phyloP scores from a whole-genome alignment of 2,329 filamentous ascomycete genomes.

The Aspergillus hiratsukae region DNA sequence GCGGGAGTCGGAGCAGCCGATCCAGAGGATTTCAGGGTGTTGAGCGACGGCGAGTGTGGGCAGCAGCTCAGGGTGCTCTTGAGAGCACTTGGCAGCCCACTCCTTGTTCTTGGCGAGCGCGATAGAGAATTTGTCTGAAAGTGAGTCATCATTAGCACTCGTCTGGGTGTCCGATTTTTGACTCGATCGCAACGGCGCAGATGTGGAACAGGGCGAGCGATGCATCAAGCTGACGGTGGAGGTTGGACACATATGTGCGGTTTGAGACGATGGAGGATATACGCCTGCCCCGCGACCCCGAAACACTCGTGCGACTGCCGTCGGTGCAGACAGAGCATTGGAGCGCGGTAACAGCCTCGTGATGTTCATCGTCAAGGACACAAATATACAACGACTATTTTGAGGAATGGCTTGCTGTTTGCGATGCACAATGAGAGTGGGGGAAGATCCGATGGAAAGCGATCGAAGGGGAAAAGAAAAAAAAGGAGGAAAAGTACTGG shows the following conservation, averaged over 20 bases:
- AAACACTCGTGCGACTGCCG: slow-evolving; percentile 4
- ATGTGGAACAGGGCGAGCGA: neutral
- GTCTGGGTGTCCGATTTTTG: neutral
- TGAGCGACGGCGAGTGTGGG: slow-evolving; percentile 63
- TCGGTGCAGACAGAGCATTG: slow-evolving; percentile 11
- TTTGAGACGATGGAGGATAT: neutral
- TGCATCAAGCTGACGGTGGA: neutral
- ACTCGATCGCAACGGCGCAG: neutral
- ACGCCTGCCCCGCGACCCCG: slow-evolving; percentile 3
- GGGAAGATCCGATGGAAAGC: neutral
- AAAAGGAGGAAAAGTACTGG: neutral
- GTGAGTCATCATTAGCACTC: neutral
- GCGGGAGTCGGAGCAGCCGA: slow-evolving; percentile 82
- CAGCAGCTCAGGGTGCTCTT: slow-evolving; percentile 68
- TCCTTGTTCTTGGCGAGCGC: slow-evolving; percentile 57
- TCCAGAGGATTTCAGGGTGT: slow-evolving; percentile 63
- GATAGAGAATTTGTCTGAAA: neutral
- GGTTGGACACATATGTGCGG: neutral
- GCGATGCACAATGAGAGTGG: neutral
- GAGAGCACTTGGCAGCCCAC: slow-evolving; percentile 63
- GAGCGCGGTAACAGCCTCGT: slow-evolving; percentile 19
- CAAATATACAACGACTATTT: neutral
- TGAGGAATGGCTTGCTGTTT: neutral
- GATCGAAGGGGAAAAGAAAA: slow-evolving; percentile 4
- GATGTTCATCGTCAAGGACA: slow-evolving; percentile 16